Base-by-base conservation (phyloP, 2,329 filamentous ascomycete genomes). In the Clonostachys chloroleuca region DNA sequence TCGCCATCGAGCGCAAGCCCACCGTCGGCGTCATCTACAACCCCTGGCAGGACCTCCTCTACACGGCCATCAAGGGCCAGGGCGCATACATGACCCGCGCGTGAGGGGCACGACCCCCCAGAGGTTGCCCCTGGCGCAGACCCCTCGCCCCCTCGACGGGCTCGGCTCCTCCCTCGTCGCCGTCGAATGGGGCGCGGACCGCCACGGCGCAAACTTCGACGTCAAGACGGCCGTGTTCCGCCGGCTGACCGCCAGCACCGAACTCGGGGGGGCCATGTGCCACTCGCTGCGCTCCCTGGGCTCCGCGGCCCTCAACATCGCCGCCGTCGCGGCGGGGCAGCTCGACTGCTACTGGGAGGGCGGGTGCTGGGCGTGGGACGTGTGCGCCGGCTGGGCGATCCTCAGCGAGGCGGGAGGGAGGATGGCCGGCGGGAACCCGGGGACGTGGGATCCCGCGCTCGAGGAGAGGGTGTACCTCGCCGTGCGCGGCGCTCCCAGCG, bases 311-410 rank as follows among this genome's bases (percentile, higher is more conserved):
- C 69, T 92, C 56, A 92, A 92, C 63, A 65, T 92, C 16, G 89
- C 86, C 48, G 78, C 75, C 37, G 84, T 89, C 5, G 88, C 88
- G 4, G 78, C 81, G 10, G 88, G 88, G 0, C 77, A 83, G 62
- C 56, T 89, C 24, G 88, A 92, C 61, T 57, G 81, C 18, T 92
- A 89, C 62, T 92, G 88, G 88, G 88, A 92, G 67, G 87, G 85
- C 36, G 88, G 89, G 1, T 90, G 86, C 64, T 92, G 87, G 80
- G 86, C 87, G 2, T 92, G 88, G 88, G 88, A 92, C 62, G 88
- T 92, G 3, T 89, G 86, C 59, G 89, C 89, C 6, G 88, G 84
- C 0, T 92, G 87, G 88, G 82, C 84, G 49, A 84, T 92, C 50
- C 68, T 92, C 24, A 69, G 71, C 33, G 88, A 92, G 70, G 86